Evolutionary conservation across 495 filamentous ascomycete species (phyloP), one percentile per base, ranked within the genome.

Genomic region (Massariosphaeria phaeospora): DNA sequence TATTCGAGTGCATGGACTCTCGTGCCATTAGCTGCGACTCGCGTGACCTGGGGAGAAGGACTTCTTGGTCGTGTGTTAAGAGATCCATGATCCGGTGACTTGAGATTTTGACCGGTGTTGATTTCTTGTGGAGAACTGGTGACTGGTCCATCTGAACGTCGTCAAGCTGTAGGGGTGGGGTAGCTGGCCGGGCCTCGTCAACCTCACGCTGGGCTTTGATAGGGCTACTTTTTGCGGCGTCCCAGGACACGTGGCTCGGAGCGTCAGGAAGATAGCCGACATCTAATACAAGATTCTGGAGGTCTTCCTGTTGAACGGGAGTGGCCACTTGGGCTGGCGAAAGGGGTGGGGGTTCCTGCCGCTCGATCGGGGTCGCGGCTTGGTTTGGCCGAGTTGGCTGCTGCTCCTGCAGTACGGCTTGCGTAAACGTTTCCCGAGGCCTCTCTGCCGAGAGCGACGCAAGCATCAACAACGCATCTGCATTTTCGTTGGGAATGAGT

Each of bases 21-120:
- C 23, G n/a, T 3, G 23, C 18, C 15, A 27, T 12, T 24, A 18
- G 11, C 12, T 17, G 20, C 10, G 51, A 38, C 8, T 54, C 48
- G 31, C 55, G 48, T 36, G 42, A 13, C 15, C 42, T 43, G 1
- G 48, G 15, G 13, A 41, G 23, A 29, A 45, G 44, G 12, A 35
- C 44, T 11, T 59, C 61, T 30, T 35, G 29, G 18, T 63, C 51
- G 34, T 63, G 36, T 20, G 55, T 63, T 4, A 63, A 30, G 2
- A 63, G 24, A 23, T 63, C 61, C 44, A 48, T 52, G 38, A 63
- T 56, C 30, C 54, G 36, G 23, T 63, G 48, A 6, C 45, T 44
- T 12, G 54, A 56, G n/a, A 48, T 27, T 33, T 48, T 55, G 17
- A 20, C 43, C 4, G 59, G 59, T 8, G 53, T 48, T 23, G 34